Evolutionary conservation across 768 basidiomycete genomes (phyloP), one percentile per base, ranked within the genome.

Genomic region (Leucosporidium yakuticum): DNA sequence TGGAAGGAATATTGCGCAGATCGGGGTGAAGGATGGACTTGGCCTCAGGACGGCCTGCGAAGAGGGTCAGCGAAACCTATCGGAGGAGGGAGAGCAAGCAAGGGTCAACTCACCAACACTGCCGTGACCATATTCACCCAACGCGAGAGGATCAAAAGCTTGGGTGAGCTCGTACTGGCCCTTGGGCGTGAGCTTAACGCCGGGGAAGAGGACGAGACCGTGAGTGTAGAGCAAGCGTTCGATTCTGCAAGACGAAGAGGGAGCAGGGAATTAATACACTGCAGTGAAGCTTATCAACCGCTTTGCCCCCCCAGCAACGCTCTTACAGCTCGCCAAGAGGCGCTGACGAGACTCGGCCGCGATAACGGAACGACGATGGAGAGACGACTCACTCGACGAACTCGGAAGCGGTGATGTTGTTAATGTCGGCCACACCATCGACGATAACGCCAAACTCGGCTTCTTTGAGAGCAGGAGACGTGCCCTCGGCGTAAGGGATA

Each of bases 1-100:
- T 86, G 29, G 87, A 84, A 1, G 92, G 90, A 69, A 95, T 90
- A 49, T 89, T 92, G 82, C 91, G 94, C 74, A 93, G 84, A 77
- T 92, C 89, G 0, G 90, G 89, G 76, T 91, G 90, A 5, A 72
- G 64, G 44, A 71, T 70, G 2, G 57, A 60, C 62, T 76, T 76
- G 62, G 71, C 73, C 60, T 76, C 70, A 19, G 67, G 70, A 4
- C 67, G 49, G 0, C 71, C 68, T 5, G 64, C 67, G 39, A 44
- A 44, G 39, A 12, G 5, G 39, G 39, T 44, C 14, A 44, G 39
- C 34, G 5, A 5, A 36, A 36, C 34, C 12, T 36, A 36, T 6
- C 34, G 12, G 6, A 5, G 12, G 34, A 36, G 34, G 5, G 12
- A 5, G 17, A 15, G 39, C 3, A 44, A 15, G 39, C 39, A 15